Evolutionary conservation across 2,329 filamentous ascomycete species (phyloP), one percentile per base, ranked within the genome.

Genomic region (Verticillium albo-atrum): DNA sequence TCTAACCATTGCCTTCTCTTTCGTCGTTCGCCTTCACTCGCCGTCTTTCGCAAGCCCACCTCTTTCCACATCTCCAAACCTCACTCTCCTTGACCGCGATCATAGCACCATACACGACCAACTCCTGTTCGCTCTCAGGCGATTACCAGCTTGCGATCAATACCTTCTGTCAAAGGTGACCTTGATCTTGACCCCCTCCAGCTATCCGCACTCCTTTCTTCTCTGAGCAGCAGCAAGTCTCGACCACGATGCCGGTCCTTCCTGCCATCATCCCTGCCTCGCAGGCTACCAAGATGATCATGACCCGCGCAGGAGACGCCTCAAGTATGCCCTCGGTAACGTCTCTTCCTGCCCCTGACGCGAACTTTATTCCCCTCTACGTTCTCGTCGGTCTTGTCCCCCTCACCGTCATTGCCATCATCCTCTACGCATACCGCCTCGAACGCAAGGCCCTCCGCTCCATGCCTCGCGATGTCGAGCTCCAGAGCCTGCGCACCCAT

Each of bases 301-400:
- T 20, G 3, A 23, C n/a, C 6, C 42, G 20, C 4, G 42, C 5
- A 1, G 20, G 25, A 23, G 42, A 23, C n/a, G 10, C 20, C 9
- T 50, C 42, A 1, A 4, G n/a, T 23, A n/a, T 23, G n/a, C 42
- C 20, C 12, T 23, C 7, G 5, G 4, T 10, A 12, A 12, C 42
- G 3, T 20, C 42, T 10, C 3, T 25, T 9, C 42, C 42, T 20
- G 6, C 9, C 6, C 42, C 42, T 20, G 20, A 50, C 3, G 42
- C 58, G 14, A 58, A 63, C 58, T 26, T 62, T 26, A 59, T 61
- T 14, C 34, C 56, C 15, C 25, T 52, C 26, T 64, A 60, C 37
- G 23, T 61, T 12, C 27, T 61, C 42, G 23, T 64, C 37, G 52
- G 58, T 30, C 35, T 60, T 37, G 50, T 64, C 27, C 62, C 62